Evolutionary conservation across 139 green algal species (phyloP).

Genomic region (Coelastrella sp.): DNA sequence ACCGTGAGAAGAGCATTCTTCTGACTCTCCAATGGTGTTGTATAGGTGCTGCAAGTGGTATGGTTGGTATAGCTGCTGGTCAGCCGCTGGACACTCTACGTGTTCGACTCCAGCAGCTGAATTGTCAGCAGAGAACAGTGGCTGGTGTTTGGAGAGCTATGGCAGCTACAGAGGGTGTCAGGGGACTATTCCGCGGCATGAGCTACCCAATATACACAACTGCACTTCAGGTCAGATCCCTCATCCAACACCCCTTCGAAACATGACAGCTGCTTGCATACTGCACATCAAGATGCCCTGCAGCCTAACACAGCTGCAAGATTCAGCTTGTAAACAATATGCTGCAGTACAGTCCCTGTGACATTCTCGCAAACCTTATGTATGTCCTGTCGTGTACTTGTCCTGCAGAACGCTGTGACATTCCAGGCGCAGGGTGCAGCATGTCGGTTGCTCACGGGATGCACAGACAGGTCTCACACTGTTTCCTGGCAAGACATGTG

Average conservation of each 20-base stretch:
- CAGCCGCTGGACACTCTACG: slow-evolving; percentile 73
- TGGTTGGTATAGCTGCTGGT: slow-evolving; percentile 54
- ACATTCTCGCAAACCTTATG: neutral
- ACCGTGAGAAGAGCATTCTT: too few species aligned
- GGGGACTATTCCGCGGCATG: slow-evolving; percentile 66
- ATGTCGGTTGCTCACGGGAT: slow-evolving; percentile 4
- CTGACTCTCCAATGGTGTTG: too few species aligned
- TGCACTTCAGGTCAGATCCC: slow-evolving; percentile 65
- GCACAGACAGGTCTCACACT: neutral
- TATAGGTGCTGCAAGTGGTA: slow-evolving; percentile 62
- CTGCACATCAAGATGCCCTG: slow-evolving; percentile 57
- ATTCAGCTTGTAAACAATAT: neutral
- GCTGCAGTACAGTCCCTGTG: too few species aligned
- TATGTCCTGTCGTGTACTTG: neutral
- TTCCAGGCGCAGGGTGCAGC: slow-evolving; percentile 67
- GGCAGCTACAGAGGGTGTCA: slow-evolving; percentile 47
- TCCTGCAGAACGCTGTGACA: slow-evolving; percentile 64
- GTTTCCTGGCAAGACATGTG: slow-evolving; percentile 12
- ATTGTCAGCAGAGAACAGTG: neutral
- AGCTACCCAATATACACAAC: slow-evolving; percentile 67
- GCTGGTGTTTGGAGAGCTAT: slow-evolving; percentile 2
- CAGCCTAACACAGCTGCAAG: neutral
- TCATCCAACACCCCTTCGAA: too few species aligned
- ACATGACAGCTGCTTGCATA: too few species aligned
- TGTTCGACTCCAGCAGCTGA: slow-evolving; percentile 60